Percentiles rank a stretch among this genome's conserved stretches.
phyloP scores from a whole-genome alignment of 2,329 filamentous ascomycete genomes.

The Chlorencoelia australis region DNA sequence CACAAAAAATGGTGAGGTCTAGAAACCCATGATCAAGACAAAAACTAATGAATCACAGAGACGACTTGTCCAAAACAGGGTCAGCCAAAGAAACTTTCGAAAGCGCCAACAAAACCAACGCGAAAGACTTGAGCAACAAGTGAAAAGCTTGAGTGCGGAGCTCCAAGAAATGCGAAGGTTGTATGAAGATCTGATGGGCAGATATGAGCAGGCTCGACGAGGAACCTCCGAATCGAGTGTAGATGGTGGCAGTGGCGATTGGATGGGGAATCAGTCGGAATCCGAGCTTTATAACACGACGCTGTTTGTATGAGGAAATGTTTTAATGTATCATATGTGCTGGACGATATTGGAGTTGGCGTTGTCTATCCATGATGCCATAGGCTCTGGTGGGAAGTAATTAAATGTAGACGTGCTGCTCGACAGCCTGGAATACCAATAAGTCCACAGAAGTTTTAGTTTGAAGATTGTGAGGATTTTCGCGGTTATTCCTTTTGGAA shows the following conservation, averaged over 20 bases:
- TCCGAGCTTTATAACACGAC: too few relatives aligned
- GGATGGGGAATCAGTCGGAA: too few relatives aligned
- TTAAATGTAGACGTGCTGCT: too few relatives aligned
- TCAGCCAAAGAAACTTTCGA: constrained; percentile 7
- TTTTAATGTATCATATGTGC: too few relatives aligned
- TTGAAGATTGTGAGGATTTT: too few relatives aligned
- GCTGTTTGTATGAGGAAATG: too few relatives aligned
- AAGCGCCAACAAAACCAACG: constrained; percentile 8
- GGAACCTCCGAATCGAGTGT: constrained; percentile 3
- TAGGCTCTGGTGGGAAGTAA: too few relatives aligned
- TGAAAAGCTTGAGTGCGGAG: constrained; percentile 6
- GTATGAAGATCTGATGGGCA: constrained; percentile 4
- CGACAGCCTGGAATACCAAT: too few relatives aligned
- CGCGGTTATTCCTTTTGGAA: too few relatives aligned
- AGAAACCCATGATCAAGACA: neutral
- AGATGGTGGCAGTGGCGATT: constrained; percentile 2
- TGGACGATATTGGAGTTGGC: too few relatives aligned
- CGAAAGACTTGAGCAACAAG: constrained; percentile 4
- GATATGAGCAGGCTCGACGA: constrained; percentile 4
- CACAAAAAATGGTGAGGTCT: constrained; percentile 6
- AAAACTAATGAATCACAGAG: constrained; percentile 1
- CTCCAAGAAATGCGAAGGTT: constrained; percentile 3
- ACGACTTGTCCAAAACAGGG: constrained; percentile 7
- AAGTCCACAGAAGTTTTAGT: too few relatives aligned
- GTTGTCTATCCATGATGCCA: too few relatives aligned